Conservation (phyloP, 805 yeast species). For the Diddensiella santjacobensis region DNA sequence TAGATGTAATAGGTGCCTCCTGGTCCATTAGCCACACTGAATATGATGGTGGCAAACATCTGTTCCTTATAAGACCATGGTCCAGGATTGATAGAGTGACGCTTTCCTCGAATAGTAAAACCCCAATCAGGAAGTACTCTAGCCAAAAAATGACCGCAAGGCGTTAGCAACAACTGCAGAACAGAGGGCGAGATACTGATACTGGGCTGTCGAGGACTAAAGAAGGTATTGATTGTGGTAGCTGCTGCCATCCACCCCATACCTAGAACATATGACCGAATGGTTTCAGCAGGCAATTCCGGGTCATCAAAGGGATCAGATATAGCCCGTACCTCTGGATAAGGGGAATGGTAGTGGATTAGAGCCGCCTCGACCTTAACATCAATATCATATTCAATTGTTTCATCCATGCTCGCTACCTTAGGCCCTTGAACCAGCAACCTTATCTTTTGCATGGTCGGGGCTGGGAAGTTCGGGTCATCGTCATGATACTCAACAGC, state of each 20-base stretch:
- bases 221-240: conserved; percentile 53
- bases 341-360: conserved; percentile 43
- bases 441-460: conserved; percentile 28
- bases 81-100: conserved; percentile 50
- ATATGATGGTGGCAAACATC: conserved; percentile 49
- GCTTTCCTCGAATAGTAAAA: conserved; percentile 39
- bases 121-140: conserved; percentile 45
- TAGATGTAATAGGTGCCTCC: conserved; percentile 16
- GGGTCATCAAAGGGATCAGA: conserved; percentile 51
- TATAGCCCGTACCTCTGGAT: conserved; percentile 56
- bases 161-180: conserved; percentile 45
- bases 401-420: conserved; percentile 22
- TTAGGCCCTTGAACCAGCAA: conserved; percentile 12
- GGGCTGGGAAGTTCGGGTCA: conserved; percentile 46
- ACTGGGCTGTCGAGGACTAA: conserved; percentile 51
- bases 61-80: conserved; percentile 64
- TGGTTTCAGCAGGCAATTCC: conserved; percentile 42
- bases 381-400: conserved; percentile 26
- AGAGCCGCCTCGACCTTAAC: conserved; percentile 41
- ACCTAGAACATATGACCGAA: conserved; percentile 41
- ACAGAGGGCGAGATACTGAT: conserved; percentile 42
- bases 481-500: conserved; percentile 42
- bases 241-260: conserved; percentile 49
- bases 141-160: conserved; percentile 47
- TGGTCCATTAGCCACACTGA: conserved; percentile 4